Conservation (phyloP, 2,329 filamentous ascomycete genomes). For the Ophiostoma triangulosporum region DNA sequence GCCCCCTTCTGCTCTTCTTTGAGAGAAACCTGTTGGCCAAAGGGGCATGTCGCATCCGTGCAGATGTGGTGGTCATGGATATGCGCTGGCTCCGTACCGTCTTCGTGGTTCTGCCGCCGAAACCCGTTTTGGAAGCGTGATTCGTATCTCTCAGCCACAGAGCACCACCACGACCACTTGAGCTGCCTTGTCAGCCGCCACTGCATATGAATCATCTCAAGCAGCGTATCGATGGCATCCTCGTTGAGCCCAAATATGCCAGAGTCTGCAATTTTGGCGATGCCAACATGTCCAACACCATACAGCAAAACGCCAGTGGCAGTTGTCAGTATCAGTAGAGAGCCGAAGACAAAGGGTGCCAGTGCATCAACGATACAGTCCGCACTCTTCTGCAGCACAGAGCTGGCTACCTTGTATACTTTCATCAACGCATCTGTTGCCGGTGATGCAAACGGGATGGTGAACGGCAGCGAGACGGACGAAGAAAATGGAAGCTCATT, state of each 20-base stretch:
- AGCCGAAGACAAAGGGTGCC: constrained; percentile 10
- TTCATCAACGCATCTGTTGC: not conserved
- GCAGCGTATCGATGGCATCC: constrained; percentile 3
- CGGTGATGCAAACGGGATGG: not conserved
- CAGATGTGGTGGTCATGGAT: not conserved
- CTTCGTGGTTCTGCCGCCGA: not conserved
- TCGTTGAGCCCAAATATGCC: constrained; percentile 11
- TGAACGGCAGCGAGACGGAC: not conserved
- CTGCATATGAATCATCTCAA: constrained; percentile 4
- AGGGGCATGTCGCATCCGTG: not conserved
- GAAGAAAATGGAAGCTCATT: not conserved
- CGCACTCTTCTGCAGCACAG: not conserved
- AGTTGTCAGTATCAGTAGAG: constrained; percentile 4
- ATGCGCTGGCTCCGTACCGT: not conserved
- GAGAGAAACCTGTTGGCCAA: not conserved
- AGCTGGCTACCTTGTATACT: no score
- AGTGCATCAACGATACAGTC: constrained; percentile 2
- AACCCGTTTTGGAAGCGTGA: not conserved
- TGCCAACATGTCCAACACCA: constrained; percentile 9
- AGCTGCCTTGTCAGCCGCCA: constrained; percentile 9
- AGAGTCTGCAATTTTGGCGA: constrained; percentile 3
- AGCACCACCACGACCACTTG: constrained; percentile 11
- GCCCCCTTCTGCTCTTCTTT: not conserved
- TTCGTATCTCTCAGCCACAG: constrained; percentile 5
- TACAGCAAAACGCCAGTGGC: constrained; percentile 11